Evolutionary conservation across 768 basidiomycete species (phyloP).

Genomic region (Serendipita sp.): DNA sequence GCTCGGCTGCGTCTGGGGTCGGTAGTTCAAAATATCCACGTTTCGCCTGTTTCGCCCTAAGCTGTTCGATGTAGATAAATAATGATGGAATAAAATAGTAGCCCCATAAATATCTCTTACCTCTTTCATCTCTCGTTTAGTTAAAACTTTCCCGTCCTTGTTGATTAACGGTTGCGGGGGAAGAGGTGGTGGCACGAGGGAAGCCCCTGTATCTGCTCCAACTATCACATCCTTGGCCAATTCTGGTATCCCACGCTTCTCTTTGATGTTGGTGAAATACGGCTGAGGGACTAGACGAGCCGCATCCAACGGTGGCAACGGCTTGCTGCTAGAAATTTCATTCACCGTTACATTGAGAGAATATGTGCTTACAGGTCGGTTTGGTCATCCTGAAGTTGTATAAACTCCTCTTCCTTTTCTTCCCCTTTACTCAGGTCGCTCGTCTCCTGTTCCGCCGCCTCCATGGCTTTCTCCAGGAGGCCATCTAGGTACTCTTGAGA

Average conservation of each 20-base stretch:
- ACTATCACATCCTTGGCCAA: constrained; percentile 47
- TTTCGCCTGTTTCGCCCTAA: constrained; percentile 58
- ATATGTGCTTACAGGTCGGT: neutral
- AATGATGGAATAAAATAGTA: neutral
- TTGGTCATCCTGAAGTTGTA: constrained; percentile 24
- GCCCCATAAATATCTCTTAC: constrained; percentile 24
- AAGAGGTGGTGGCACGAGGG: constrained; percentile 41
- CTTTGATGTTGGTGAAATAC: constrained; percentile 42
- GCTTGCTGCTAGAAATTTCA: constrained; percentile 22
- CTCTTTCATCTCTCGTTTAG: constrained; percentile 56
- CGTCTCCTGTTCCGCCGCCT: constrained; percentile 27
- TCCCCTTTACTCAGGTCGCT: constrained; percentile 8
- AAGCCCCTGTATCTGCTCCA: constrained; percentile 36
- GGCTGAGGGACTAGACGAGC: constrained; percentile 39
- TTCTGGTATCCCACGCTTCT: constrained; percentile 29
- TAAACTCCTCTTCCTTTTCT: constrained; percentile 19
- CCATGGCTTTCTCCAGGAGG: constrained; percentile 44
- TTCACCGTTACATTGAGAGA: constrained; percentile 1
- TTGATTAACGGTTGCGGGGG: constrained; percentile 43
- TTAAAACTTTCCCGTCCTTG: constrained; percentile 49
- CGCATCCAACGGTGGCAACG: constrained; percentile 49
- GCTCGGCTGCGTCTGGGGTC: constrained; percentile 61
- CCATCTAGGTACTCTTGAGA: constrained; percentile 44
- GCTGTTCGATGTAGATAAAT: constrained; percentile 23
- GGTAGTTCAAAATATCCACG: constrained; percentile 81